phyloP scores from a whole-genome alignment of 495 filamentous ascomycete species.

The Xylaria flabelliformis region DNA sequence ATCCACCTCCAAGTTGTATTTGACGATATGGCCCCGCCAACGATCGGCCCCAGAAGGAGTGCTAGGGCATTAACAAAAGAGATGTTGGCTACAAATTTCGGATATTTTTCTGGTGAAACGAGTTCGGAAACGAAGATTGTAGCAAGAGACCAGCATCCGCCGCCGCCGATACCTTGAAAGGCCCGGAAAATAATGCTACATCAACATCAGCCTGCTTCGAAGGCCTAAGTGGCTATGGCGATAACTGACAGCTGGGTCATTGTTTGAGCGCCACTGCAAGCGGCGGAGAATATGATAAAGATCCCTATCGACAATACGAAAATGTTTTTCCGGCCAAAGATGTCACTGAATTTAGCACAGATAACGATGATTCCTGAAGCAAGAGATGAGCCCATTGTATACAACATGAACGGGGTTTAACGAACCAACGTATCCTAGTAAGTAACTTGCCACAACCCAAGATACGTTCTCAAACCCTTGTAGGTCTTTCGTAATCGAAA shows the following conservation, averaged over 20 bases:
- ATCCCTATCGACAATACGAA: slow-evolving; percentile 52
- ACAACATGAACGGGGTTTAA: not conserved
- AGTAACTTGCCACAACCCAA: slow-evolving; percentile 53
- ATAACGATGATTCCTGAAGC: slow-evolving; percentile 56
- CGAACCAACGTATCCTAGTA: slow-evolving; percentile 19
- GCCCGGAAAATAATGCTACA: slow-evolving; percentile 59
- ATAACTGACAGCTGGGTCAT: slow-evolving; percentile 55
- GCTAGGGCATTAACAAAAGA: slow-evolving; percentile 55
- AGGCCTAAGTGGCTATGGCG: not conserved
- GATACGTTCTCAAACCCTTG: slow-evolving; percentile 47
- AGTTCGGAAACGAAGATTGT: slow-evolving; percentile 56
- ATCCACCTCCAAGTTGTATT: slow-evolving; percentile 49
- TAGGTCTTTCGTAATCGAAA: slow-evolving; percentile 54
- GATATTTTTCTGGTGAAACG: slow-evolving; percentile 52
- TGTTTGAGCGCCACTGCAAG: slow-evolving; percentile 54
- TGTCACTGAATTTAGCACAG: slow-evolving; percentile 59
- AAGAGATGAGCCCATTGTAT: not conserved
- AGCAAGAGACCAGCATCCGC: slow-evolving; percentile 60
- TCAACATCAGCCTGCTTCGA: slow-evolving; percentile 35
- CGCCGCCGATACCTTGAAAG: slow-evolving; percentile 62
- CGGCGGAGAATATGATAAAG: slow-evolving; percentile 59
- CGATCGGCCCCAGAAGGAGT: slow-evolving; percentile 49
- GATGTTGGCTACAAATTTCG: slow-evolving; percentile 53
- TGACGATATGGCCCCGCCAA: slow-evolving; percentile 51
- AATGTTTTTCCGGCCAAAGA: slow-evolving; percentile 57